Evolutionary conservation across 2,329 filamentous ascomycete species (phyloP).

Genomic region (Dendrostoma leiphaemia): DNA sequence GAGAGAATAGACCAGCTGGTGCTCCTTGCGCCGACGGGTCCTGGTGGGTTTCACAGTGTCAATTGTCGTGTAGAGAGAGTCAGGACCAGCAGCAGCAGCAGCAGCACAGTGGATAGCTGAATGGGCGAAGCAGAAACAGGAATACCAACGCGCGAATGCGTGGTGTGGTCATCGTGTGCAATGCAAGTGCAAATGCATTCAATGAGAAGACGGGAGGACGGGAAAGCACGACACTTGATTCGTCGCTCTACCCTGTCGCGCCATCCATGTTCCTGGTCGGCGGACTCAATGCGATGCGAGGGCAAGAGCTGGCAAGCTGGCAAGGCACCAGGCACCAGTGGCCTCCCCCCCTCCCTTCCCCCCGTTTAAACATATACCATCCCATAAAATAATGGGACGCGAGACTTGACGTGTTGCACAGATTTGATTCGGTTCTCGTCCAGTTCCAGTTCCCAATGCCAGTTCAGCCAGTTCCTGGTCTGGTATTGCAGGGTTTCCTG

Average conservation of each 20-base stretch:
- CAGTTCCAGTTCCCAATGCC: too few relatives aligned
- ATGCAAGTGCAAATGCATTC: neutral
- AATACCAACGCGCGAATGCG: neutral
- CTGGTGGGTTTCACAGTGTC: neutral
- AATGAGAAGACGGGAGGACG: neutral
- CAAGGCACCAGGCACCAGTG: too few relatives aligned
- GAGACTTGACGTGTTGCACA: too few relatives aligned
- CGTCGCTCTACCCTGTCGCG: neutral
- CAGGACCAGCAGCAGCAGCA: neutral
- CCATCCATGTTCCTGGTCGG: neutral
- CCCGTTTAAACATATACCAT: too few relatives aligned
- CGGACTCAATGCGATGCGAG: too few relatives aligned
- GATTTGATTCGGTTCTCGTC: neutral
- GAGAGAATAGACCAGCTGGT: constrained; percentile 7
- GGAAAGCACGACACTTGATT: neutral
- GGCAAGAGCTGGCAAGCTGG: too few relatives aligned
- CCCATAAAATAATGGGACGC: too few relatives aligned
- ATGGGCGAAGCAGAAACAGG: neutral
- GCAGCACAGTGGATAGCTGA: neutral
- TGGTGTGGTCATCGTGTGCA: too few relatives aligned
- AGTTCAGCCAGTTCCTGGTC: too few relatives aligned
- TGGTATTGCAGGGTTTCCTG: too few relatives aligned
- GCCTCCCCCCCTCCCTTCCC: too few relatives aligned
- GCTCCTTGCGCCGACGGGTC: neutral
- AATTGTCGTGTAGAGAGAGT: neutral